Conservation (phyloP, 2,329 filamentous ascomycete species). For the Fusarium palustre region DNA sequence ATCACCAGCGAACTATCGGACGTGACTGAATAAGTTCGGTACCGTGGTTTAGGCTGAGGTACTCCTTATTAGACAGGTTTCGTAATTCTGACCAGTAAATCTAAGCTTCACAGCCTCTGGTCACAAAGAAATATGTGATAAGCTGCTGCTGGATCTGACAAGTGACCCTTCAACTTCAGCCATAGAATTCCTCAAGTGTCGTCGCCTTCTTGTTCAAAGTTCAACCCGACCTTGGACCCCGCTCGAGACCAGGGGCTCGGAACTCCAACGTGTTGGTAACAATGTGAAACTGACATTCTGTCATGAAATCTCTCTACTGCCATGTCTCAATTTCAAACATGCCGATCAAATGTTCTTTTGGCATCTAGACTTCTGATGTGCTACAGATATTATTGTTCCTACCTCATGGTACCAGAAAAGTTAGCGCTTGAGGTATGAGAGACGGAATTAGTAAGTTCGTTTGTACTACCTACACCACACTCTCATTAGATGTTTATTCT, state of each 20-base stretch:
- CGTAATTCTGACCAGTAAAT: not conserved
- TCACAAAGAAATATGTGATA: not conserved
- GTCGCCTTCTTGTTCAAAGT: not conserved
- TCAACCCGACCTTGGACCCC: not conserved
- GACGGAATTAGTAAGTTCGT: not conserved
- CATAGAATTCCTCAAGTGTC: not conserved
- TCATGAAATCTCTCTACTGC: not conserved
- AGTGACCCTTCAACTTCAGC: not conserved
- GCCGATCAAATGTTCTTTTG: conserved; percentile 8
- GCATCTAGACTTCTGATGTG: not conserved
- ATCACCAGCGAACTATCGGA: not conserved
- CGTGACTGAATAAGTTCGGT: not conserved
- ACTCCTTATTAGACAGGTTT: not conserved
- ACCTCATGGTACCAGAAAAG: not conserved
- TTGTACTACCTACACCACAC: not conserved
- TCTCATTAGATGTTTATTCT: not conserved
- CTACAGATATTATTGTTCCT: not conserved
- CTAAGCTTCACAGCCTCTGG: not conserved
- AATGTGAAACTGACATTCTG: not conserved
- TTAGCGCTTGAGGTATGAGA: not conserved
- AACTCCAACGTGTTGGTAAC: not conserved
- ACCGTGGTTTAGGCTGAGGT: not conserved
- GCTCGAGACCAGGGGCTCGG: not conserved
- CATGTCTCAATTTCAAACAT: not conserved
- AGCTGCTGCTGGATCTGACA: not conserved